Base-by-base conservation (phyloP, 164 flowering plant genomes). In the Saururus chinensis region DNA sequence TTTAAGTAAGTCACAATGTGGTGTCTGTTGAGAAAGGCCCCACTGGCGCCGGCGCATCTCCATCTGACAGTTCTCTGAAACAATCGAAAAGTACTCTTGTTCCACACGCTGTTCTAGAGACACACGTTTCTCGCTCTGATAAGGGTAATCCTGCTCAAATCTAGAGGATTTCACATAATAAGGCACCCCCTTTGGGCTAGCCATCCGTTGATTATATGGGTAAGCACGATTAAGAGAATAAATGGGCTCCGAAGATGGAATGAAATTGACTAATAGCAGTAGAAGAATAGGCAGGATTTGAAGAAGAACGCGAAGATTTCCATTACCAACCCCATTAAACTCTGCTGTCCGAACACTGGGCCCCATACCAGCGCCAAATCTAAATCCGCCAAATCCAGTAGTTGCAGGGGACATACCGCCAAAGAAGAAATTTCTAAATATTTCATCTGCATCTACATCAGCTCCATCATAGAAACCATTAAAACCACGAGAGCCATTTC, bases 381-480 rank as follows among this genome's bases (percentile, higher is more conserved):
- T 67, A 72, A 83, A 87, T 8, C 79, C 81, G 0, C 88, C 68
- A 56, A 86, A 91, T 64, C 83, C 85, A 2, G 88, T 77, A 4
- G 84, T 74, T 1, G 83, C 75, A 21, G 81, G 79, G 25, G 80
- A 70, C 85, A 67, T 62, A n/a, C 76, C 78, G 22, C 87, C 86
- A 64, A 79, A 88, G 76, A 90, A 90, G 79, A 91, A 91, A 69
- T 87, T 89, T 72, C 98, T 81, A 68, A 91, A 91, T 9, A 91
- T 84, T 80, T 88, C 96, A 9, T 91, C 96, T 0, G 98, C 81
- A 73, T 91, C 95, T 35, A 88, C 48, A 4, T 91, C 98, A 8
- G 70, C 81, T 0, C 30, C 59, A 14, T 81, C 95, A 65, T 86
- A 87, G 69, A 71, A 86, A 20, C 87, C 92, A 67, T 79, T 81